These are phyloP conservation scores for Claviceps fusiformis DNA, from an alignment of 2,329 filamentous ascomycete species.

Conservation along the genomic window DNA sequence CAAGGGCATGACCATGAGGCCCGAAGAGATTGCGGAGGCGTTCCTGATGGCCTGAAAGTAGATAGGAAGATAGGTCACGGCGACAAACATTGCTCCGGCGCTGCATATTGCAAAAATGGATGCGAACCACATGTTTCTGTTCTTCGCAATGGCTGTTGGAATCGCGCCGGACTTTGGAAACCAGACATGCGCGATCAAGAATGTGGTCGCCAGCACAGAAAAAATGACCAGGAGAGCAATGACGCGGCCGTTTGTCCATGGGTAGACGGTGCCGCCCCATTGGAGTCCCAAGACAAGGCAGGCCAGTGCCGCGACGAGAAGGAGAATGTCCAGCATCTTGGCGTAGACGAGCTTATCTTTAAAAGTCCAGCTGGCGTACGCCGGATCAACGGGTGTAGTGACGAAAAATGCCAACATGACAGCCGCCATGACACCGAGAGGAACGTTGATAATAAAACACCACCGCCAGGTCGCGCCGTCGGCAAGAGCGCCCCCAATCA, in stretches of 20 bases:
- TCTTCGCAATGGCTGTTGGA: conserved; percentile 22
- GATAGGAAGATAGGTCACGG: conserved; percentile 28
- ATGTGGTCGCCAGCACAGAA: conserved; percentile 19
- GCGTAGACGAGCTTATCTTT: conserved; percentile 3
- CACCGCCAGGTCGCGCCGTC: conserved; percentile 15
- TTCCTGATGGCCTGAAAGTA: conserved; percentile 34
- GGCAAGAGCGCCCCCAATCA: conserved; percentile 7
- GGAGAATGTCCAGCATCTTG: conserved; percentile 17
- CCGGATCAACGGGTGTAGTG: conserved; percentile 12
- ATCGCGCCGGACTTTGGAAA: conserved; percentile 19
- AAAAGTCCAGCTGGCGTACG: background rate
- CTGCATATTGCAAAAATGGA: conserved; percentile 25
- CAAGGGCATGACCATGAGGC: conserved; percentile 25
- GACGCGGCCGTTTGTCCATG: conserved; percentile 13
- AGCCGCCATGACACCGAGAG: conserved; percentile 10
- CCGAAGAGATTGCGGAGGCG: conserved; percentile 26
- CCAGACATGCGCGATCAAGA: conserved; percentile 23
- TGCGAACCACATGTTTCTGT: conserved; percentile 25
- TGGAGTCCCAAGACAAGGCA: conserved; percentile 37
- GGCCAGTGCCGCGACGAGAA: conserved; percentile 24
- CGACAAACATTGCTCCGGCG: conserved; percentile 18
- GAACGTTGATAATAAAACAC: conserved; percentile 19
- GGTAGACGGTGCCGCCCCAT: conserved; percentile 28
- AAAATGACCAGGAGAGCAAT: conserved; percentile 19
- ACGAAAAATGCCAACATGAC: conserved; percentile 19